phyloP scores from a whole-genome alignment of 2,329 filamentous ascomycete genomes.

The Aspergillus ochraceoroseus region DNA sequence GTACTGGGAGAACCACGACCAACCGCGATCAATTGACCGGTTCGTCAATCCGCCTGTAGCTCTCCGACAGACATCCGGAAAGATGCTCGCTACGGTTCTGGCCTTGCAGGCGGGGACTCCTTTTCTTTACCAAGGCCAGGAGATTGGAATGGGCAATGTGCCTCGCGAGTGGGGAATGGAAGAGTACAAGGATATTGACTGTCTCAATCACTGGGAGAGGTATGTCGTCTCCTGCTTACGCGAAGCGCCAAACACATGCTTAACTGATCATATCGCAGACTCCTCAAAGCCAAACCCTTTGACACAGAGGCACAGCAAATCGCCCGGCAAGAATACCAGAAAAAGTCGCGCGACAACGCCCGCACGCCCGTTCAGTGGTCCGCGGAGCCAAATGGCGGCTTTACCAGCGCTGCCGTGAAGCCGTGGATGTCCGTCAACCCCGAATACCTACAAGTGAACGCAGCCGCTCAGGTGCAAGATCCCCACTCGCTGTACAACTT shows the following conservation, averaged over 20 bases:
- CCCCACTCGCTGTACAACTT: slow-evolving; percentile 54
- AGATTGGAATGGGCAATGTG: slow-evolving; percentile 63
- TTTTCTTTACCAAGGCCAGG: slow-evolving; percentile 66
- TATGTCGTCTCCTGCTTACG: slow-evolving; percentile 18
- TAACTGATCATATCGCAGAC: slow-evolving; percentile 23
- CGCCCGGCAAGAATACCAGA: slow-evolving; percentile 36
- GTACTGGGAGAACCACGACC: slow-evolving; percentile 64
- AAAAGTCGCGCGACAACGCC: slow-evolving; percentile 59
- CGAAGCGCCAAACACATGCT: too few relatives aligned
- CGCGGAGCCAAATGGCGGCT: slow-evolving; percentile 56
- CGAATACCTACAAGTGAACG: slow-evolving; percentile 60
- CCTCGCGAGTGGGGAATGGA: slow-evolving; percentile 57
- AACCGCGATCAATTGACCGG: slow-evolving; percentile 56
- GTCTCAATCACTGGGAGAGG: slow-evolving; percentile 53
- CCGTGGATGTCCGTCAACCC: slow-evolving; percentile 70
- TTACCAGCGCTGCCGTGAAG: slow-evolving; percentile 50
- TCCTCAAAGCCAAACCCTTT: slow-evolving; percentile 27
- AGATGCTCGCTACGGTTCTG: slow-evolving; percentile 57
- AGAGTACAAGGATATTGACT: slow-evolving; percentile 65
- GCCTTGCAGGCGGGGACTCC: slow-evolving; percentile 57
- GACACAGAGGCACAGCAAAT: slow-evolving; percentile 29
- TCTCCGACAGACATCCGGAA: slow-evolving; percentile 50
- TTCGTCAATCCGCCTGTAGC: slow-evolving; percentile 51
- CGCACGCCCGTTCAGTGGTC: slow-evolving; percentile 70
- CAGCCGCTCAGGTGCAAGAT: slow-evolving; percentile 42